A percentile compares a stretch with the other conserved stretches of the same genome.
phyloP scores from a whole-genome alignment of 1,139 yeast species.

The Kodamaea plutei region DNA sequence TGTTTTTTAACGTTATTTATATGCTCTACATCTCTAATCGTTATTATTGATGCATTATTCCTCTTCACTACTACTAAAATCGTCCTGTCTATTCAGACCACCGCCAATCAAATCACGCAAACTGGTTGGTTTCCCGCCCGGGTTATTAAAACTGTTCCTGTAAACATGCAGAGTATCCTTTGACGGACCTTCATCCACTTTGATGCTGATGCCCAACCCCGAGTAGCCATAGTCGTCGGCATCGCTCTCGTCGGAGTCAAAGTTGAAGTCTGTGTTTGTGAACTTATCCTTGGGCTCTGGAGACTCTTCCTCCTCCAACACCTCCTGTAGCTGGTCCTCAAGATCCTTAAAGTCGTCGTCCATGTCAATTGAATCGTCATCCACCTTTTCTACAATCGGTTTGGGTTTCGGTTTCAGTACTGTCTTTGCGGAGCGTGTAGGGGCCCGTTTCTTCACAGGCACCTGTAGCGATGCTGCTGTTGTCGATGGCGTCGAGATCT shows the following conservation, averaged over 20 bases:
- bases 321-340: conserved; percentile 44
- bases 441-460: conserved; percentile 1
- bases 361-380: conserved; percentile 19
- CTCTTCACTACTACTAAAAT: conserved; percentile 39
- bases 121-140: conserved; percentile 32
- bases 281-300: background rate
- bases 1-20: too few species aligned
- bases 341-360: conserved; percentile 45
- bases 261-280: conserved; percentile 5
- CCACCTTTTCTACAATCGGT: conserved; percentile 11
- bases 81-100: conserved; percentile 21
- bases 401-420: conserved; percentile 1
- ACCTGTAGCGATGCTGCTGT: background rate
- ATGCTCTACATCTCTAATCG: too few species aligned
- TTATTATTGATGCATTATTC: conserved; percentile 23
- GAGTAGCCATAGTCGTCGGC: conserved; percentile 23
- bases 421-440: conserved; percentile 1
- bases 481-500: too few species aligned
- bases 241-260: conserved; percentile 26
- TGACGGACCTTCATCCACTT: conserved; percentile 19
- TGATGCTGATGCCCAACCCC: conserved; percentile 15
- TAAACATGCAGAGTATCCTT: conserved; percentile 8
- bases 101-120: conserved; percentile 37
- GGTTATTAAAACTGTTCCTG: conserved; percentile 5
- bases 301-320: conserved; percentile 27